Evolutionary conservation across 75 land plant genomes (phyloP), one percentile per base, ranked within the genome.

Genomic region (Sequoiadendron giganteum): DNA sequence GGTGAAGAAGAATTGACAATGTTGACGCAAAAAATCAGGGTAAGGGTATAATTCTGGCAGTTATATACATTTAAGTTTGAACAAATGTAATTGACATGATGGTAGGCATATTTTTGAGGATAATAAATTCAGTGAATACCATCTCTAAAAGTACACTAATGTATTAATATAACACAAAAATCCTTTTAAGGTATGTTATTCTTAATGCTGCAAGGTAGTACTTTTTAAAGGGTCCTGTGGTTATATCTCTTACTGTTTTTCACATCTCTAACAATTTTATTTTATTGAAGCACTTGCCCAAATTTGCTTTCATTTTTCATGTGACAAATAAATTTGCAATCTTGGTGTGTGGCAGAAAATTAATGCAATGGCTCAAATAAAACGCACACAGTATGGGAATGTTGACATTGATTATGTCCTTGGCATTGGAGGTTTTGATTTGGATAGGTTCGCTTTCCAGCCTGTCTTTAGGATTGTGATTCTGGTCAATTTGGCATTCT

Each of bases 341-440:
- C 25, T 36, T 85, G 21, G 43, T 86, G 19, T 61, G 45, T 70
- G 38, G 73, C 93, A 97, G 99, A 90, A 81, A 78, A 97, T 97
- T 80, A 97, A 97, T 91, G 93, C 86, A 8, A 91, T 98, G 89
- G 99, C 99, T 32, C 95, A 92, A 86, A 92, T 96, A 40, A 93
- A 95, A 88, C 78, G 48, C 40, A 92, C 99, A 18, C 92, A 95
- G 85, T 94, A 75, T 88, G 99, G 98, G 34, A 92, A 86, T 65
- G 97, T 98, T 86, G 98, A 98, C 86, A 91, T 98, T 91, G 99
- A 98, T 86, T 96, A 94, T 90, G 98, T 96, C 77, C 91, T 98
- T 36, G 99, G 99, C 86, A 88, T 98, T 47, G 99, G 99, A 75
- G 99, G 99, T 56, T 98, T 94, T 89, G 99, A 98, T 90, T 91